Evolutionary conservation across 306 rosid species (phyloP).

Genomic region (Glycine soja): DNA sequence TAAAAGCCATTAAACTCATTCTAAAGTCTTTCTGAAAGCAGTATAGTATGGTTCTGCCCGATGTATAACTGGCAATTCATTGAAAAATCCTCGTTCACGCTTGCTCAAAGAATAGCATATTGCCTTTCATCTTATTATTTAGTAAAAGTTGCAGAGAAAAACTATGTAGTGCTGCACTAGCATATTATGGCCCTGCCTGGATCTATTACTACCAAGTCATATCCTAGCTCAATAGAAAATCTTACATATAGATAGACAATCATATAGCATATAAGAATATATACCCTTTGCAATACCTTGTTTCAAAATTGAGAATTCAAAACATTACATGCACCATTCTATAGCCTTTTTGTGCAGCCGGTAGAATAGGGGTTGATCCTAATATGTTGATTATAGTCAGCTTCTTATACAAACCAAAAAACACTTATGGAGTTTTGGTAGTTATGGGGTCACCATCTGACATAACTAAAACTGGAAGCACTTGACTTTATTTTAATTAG

Average conservation of each 20-base stretch:
- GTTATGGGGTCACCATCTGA: neutral
- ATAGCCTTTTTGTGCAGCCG: neutral
- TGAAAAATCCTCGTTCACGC: neutral
- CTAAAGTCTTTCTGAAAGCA: neutral
- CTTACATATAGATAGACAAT: too few relatives aligned
- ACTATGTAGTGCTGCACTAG: neutral
- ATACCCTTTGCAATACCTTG: neutral
- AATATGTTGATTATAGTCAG: neutral
- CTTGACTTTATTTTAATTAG: conserved; percentile 13
- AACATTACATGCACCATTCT: neutral
- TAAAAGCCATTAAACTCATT: too few relatives aligned
- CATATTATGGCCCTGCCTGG: too few relatives aligned
- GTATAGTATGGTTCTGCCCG: too few relatives aligned
- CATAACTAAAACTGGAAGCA: conserved; percentile 10
- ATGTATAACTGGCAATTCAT: neutral
- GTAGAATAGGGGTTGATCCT: neutral
- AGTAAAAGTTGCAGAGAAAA: neutral
- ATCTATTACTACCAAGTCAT: neutral
- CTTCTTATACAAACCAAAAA: neutral
- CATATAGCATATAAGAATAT: too few relatives aligned
- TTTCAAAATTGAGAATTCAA: neutral
- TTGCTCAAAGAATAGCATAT: conserved; percentile 3
- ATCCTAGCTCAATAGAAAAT: neutral
- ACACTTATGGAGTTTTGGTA: neutral
- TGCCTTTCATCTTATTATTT: neutral